These are phyloP conservation scores for Punctularia strigosozonata DNA, from an alignment of 768 basidiomycete genomes.

Conservation along the genomic window DNA sequence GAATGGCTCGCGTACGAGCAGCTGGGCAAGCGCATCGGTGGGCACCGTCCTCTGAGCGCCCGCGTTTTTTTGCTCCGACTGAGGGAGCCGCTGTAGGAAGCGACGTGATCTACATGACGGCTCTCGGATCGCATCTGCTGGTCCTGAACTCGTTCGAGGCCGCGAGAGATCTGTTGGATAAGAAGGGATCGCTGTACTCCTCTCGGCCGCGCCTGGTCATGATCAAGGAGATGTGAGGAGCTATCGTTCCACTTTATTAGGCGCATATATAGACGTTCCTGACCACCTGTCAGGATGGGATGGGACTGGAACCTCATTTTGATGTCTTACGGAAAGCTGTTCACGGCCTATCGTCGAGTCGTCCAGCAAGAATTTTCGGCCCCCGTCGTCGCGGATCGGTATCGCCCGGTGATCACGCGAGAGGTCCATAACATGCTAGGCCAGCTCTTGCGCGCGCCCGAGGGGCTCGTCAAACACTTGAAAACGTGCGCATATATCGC, in stretches of 20 bases:
- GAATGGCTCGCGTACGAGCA: not conserved
- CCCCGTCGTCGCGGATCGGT: not conserved
- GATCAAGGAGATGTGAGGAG: constrained; percentile 8
- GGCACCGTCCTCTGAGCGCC: not conserved
- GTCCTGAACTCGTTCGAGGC: constrained; percentile 9
- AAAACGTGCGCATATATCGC: constrained; percentile 1
- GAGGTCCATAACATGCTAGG: not conserved
- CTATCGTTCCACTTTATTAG: not conserved
- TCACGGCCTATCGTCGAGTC: not conserved
- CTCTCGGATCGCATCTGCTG: constrained; percentile 5
- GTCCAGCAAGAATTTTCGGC: constrained; percentile 4
- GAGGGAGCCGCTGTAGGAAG: no score
- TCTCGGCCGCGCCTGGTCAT: constrained; percentile 7
- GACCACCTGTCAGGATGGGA: constrained; percentile 1
- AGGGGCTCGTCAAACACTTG: constrained; percentile 1
- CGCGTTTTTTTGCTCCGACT: no score
- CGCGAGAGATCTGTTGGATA: constrained; percentile 10
- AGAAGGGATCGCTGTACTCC: constrained; percentile 9
- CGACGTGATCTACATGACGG: constrained; percentile 9
- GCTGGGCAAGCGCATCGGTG: not conserved
- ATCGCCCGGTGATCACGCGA: constrained; percentile 3
- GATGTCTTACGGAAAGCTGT: constrained; percentile 2
- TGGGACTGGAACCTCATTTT: constrained; percentile 1
- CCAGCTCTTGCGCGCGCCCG: not conserved
- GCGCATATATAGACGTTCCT: no score